These are phyloP conservation scores for Cicer pinnatifidum DNA, from an alignment of 306 rosid genomes.

Conservation along the genomic window DNA sequence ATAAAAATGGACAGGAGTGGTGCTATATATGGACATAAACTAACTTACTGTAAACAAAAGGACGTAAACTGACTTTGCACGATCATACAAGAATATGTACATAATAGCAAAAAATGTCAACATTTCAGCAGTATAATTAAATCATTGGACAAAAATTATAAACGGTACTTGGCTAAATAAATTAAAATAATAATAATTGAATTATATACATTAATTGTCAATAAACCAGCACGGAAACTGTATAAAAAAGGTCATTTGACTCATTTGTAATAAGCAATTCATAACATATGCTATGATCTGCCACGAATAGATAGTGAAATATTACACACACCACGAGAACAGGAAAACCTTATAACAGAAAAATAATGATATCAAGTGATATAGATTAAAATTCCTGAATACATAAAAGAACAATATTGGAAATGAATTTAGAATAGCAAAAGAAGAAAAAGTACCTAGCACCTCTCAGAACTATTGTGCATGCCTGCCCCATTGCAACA, in stretches of 20 bases:
- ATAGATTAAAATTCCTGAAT: conserved; percentile 26
- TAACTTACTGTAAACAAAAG: neutral
- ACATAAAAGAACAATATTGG: neutral
- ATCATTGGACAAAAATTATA: neutral
- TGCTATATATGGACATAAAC: conserved; percentile 23
- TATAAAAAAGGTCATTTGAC: conserved; percentile 1
- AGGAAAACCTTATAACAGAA: neutral
- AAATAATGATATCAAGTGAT: conserved; percentile 18
- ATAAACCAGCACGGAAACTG: conserved; percentile 7
- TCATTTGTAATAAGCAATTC: conserved; percentile 21
- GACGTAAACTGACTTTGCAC: conserved; percentile 19
- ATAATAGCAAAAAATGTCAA: conserved; percentile 1
- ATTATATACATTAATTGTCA: conserved; percentile 10
- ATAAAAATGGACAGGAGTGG: neutral
- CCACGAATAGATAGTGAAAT: conserved; percentile 1
- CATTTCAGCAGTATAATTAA: neutral
- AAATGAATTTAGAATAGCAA: neutral
- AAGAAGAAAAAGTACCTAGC: conserved; percentile 71
- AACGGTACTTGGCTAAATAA: neutral
- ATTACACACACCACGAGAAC: neutral
- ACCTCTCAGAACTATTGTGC: conserved; percentile 93
- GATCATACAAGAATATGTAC: neutral
- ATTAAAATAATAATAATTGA: neutral
- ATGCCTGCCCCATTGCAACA: conserved; percentile 96
- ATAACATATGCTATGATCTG: conserved; percentile 6